phyloP scores from a whole-genome alignment of 208 protist species.

The Trypanosomatidae sp. region DNA sequence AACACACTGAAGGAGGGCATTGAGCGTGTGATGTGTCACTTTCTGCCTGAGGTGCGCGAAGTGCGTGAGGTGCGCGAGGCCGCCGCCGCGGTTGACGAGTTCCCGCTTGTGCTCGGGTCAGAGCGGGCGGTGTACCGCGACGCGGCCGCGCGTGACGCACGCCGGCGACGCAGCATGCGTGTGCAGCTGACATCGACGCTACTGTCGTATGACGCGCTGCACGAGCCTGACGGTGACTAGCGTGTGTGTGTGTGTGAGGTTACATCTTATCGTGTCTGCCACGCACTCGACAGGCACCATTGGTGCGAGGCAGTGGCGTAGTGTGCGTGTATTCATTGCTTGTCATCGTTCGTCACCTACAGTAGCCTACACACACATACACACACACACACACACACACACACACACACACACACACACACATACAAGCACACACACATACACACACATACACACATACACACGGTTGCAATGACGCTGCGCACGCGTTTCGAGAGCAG shows the following conservation, averaged over 20 bases:
- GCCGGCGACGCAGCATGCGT: slow-evolving; percentile 31
- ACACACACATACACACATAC: slow-evolving; percentile 4
- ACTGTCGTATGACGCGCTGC: slow-evolving; percentile 58
- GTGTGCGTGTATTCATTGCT: too few relatives aligned
- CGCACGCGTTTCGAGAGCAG: slow-evolving; percentile 98
- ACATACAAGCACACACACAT: too few relatives aligned
- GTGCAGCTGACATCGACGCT: slow-evolving; percentile 28
- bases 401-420: too few relatives aligned
- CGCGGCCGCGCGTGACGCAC: slow-evolving; percentile 36
- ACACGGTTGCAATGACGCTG: slow-evolving; percentile 57
- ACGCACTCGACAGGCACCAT: too few relatives aligned
- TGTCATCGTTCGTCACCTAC: too few relatives aligned
- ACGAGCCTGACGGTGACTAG: slow-evolving; percentile 75
- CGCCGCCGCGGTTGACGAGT: slow-evolving; percentile 52
- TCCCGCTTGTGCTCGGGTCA: slow-evolving; percentile 63
- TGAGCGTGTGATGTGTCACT: slow-evolving; percentile 88
- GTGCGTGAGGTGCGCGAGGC: slow-evolving; percentile 41
- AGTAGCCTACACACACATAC: too few relatives aligned
- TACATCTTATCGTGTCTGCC: too few relatives aligned
- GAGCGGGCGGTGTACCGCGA: slow-evolving; percentile 69
- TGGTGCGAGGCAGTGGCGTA: too few relatives aligned
- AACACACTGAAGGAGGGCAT: slow-evolving; percentile 88
- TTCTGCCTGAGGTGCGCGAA: slow-evolving; percentile 81
- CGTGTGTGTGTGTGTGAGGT: too few relatives aligned
- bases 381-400: too few relatives aligned